Conservation (phyloP, 176 grass and related monocot genomes). For the Carex cristatella region DNA sequence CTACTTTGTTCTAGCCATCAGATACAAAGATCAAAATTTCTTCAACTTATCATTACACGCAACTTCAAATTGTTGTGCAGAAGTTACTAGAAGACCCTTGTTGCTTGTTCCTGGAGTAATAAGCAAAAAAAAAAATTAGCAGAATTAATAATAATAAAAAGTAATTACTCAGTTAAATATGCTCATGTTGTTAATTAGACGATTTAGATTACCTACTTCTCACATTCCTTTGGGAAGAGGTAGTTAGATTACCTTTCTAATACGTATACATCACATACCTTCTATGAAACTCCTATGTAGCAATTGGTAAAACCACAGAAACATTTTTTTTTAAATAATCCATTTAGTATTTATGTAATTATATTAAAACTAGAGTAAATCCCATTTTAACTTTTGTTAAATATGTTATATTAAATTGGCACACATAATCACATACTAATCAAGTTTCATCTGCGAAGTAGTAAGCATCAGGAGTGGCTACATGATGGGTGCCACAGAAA, state of each 20-base stretch:
- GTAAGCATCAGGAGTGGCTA: neutral
- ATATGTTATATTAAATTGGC: neutral
- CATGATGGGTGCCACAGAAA: neutral
- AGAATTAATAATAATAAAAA: neutral
- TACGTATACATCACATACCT: neutral
- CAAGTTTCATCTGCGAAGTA: neutral
- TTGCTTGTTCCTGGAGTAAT: neutral
- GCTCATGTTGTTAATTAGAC: neutral
- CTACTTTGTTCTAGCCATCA: neutral
- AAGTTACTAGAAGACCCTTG: neutral
- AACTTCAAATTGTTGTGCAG: neutral
- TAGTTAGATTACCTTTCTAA: constrained; percentile 15
- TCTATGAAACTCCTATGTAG: neutral
- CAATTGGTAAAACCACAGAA: neutral
- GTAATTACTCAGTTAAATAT: neutral
- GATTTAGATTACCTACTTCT: constrained; percentile 19
- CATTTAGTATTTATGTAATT: neutral
- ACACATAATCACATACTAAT: neutral
- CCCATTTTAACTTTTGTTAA: neutral
- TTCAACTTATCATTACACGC: neutral
- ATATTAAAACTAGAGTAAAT: neutral
- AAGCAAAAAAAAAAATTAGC: neutral
- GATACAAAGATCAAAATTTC: neutral
- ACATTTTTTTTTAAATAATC: neutral
- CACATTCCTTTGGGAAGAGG: constrained; percentile 2